Percentiles rank a stretch among this genome's conserved stretches.
These are phyloP conservation scores for Botryotinia calthae DNA, from an alignment of 2,329 filamentous ascomycete genomes.

Conservation along the genomic window DNA sequence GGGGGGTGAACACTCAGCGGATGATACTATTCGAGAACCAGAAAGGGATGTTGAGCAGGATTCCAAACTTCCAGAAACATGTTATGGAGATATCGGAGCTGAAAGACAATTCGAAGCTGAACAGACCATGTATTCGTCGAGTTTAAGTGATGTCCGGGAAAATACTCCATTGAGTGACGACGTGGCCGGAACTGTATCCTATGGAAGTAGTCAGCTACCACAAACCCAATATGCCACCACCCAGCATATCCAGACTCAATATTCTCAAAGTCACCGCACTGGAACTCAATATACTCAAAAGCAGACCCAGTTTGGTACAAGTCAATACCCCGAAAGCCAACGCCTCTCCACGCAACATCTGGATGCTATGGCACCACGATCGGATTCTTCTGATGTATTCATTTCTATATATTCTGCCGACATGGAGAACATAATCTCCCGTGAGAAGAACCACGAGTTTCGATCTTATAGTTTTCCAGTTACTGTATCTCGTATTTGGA, in stretches of 20 bases:
- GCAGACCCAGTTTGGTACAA: slow-evolving; percentile 24
- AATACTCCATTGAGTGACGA: slow-evolving; percentile 18
- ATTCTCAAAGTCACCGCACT: not conserved
- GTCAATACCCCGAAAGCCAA: slow-evolving; percentile 45
- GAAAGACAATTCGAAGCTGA: slow-evolving; percentile 33
- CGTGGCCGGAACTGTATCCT: not conserved
- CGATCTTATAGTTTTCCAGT: slow-evolving; percentile 54
- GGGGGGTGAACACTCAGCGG: not conserved
- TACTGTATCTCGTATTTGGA: slow-evolving; percentile 59
- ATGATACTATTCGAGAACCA: not conserved
- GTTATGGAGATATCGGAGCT: slow-evolving; percentile 34
- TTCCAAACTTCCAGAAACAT: slow-evolving; percentile 30
- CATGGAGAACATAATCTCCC: slow-evolving; percentile 49
- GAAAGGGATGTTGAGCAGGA: not conserved
- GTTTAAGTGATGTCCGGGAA: not conserved
- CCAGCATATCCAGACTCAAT: slow-evolving; percentile 8
- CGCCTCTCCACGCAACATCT: slow-evolving; percentile 51
- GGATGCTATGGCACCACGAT: slow-evolving; percentile 48
- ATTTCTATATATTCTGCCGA: slow-evolving; percentile 49
- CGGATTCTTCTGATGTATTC: slow-evolving; percentile 53
- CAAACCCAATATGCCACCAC: not conserved
- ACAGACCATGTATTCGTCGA: slow-evolving; percentile 19
- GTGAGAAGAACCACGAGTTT: slow-evolving; percentile 54
- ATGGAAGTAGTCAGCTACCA: slow-evolving; percentile 25
- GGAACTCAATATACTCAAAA: not conserved